Base-by-base conservation (phyloP, 768 basidiomycete genomes). In the Suillus americanus region DNA sequence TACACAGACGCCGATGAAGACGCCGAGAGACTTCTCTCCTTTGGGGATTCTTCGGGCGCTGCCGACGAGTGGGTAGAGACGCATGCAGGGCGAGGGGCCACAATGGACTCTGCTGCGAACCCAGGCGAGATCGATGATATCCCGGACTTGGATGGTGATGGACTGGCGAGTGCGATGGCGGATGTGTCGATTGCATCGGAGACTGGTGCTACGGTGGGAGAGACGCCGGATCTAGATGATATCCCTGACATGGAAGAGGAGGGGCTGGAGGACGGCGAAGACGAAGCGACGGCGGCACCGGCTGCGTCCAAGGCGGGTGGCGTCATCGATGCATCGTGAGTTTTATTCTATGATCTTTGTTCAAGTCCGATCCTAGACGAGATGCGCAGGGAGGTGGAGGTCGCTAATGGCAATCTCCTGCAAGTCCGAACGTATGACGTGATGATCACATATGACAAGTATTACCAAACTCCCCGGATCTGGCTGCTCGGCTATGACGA, bases 211-310 rank as follows among this genome's bases (percentile, higher is more conserved):
- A 75, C 74, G 51, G 71, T 67, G 35, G 75, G 75, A 28, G 90
- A 89, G 66, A 94, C 90, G n/a, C 94, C 95, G 33, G 89, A 98
- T 81, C 82, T 98, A 70, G 95, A 97, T 74, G 95, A 98, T 77
- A 99, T 99, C 62, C 97, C 97, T 5, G 97, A 99, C 80, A 97
- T 99, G 94, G 95, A 97, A 75, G 94, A 95, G 72, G 95, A 95
- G n/a, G 86, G 87, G 67, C 82, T 96, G 43, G 90, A 90, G 68
- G 96, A 91, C 70, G 95, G 86, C 13, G 91, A 87, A 38, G 96
- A 98, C 65, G 95, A 94, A 68, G 94, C 93, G 13, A 89, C 92
- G 56, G 89, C 88, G 48, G 85, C 83, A 28, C 86, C 89, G 53
- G 89, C 88, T 55, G 85, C 82, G 28, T 85, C 89, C 14, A 87